These are phyloP conservation scores for Leccinellum luteum DNA, from an alignment of 768 basidiomycete species.

Conservation along the genomic window DNA sequence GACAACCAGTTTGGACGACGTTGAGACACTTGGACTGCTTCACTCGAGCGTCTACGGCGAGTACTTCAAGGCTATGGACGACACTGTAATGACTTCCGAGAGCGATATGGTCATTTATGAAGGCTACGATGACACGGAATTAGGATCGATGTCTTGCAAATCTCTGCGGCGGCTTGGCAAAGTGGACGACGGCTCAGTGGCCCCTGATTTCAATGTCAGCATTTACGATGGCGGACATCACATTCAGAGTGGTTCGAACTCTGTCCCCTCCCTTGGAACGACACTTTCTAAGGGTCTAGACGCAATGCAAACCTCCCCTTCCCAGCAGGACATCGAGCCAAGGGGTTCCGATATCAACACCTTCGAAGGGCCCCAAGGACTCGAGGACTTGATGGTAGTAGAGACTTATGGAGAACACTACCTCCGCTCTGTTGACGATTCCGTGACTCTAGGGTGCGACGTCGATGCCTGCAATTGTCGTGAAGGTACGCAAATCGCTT, in stretches of 20 bases:
- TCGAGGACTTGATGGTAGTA: not conserved
- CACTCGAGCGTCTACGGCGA: conserved; percentile 1
- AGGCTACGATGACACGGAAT: not conserved
- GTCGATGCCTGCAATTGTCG: no score
- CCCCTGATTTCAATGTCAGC: not conserved
- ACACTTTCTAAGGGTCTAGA: no score
- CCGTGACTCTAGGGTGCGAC: no score
- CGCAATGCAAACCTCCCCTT: not conserved
- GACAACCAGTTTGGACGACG: not conserved
- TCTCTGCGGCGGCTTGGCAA: not conserved
- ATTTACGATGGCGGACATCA: not conserved
- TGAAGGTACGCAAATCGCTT: not conserved
- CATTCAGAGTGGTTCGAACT: no score
- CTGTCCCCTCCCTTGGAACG: no score
- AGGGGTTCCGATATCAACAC: not conserved
- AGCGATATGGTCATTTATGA: not conserved
- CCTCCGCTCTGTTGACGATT: no score
- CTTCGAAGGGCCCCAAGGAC: not conserved
- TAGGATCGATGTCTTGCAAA: not conserved
- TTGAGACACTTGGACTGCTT: not conserved
- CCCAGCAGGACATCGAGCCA: not conserved
- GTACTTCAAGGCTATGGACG: not conserved
- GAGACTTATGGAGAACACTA: not conserved
- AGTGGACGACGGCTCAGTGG: not conserved
- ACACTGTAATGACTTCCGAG: not conserved